Evolutionary conservation across 352 stramenopile genomes (phyloP).

Genomic region (Peronospora farinosa): DNA sequence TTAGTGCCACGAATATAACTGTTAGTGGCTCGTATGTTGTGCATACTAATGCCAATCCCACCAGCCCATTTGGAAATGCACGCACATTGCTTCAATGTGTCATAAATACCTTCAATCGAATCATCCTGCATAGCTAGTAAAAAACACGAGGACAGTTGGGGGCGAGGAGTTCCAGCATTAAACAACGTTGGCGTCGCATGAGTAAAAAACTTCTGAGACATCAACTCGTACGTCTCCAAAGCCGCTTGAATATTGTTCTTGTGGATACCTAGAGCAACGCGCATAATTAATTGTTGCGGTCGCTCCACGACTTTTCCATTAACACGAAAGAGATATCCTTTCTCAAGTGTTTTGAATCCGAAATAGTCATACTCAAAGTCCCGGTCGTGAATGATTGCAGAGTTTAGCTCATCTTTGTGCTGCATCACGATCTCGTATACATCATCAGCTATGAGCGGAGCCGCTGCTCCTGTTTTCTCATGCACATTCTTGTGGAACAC

Average conservation of each 20-base stretch:
- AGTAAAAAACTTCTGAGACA: conserved; percentile 96
- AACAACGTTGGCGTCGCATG: conserved; percentile 99
- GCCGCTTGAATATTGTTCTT: conserved; percentile 90
- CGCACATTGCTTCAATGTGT: conserved; percentile 98
- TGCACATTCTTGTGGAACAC: conserved; percentile 93
- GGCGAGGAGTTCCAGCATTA: conserved; percentile 97
- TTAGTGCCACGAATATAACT: conserved; percentile 98
- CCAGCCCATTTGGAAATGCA: conserved; percentile 99
- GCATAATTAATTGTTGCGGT: conserved; percentile 99
- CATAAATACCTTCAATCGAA: conserved; percentile 99
- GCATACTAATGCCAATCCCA: conserved; percentile 96
- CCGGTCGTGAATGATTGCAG: conserved; percentile 94
- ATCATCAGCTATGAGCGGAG: conserved; percentile 92
- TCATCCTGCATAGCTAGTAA: conserved; percentile 97
- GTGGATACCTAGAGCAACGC: conserved; percentile 97
- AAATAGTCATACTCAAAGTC: conserved; percentile 99
- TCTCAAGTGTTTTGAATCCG: conserved; percentile 98
- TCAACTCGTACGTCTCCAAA: conserved; percentile 97
- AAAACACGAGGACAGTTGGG: conserved; percentile 98
- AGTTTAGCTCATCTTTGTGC: conserved; percentile 94
- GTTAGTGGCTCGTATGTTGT: conserved; percentile 96
- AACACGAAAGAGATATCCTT: conserved; percentile 95
- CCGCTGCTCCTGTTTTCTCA: conserved; percentile 90
- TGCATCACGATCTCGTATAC: conserved; percentile 94
- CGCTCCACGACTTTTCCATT: conserved; percentile 94